phyloP scores from a whole-genome alignment of 1,284 basidiomycete genomes.

The Gymnopus androsaceus region DNA sequence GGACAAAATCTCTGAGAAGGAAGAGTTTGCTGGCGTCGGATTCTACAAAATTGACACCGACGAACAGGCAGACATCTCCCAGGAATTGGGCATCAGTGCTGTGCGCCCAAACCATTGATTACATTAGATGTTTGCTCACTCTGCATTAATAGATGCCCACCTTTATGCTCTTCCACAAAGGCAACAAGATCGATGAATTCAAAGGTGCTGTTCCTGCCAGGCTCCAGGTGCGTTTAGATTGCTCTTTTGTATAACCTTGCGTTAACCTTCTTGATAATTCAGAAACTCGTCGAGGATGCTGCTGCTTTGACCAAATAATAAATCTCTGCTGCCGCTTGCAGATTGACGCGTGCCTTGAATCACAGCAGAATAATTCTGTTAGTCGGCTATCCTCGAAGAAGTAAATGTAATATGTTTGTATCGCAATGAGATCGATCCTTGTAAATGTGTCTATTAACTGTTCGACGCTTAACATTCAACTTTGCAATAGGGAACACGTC shows the following conservation, averaged over 20 bases:
- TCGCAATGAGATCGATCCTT: too few species aligned
- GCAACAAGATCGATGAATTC: slow-evolving; percentile 54
- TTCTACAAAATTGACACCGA: slow-evolving; percentile 78
- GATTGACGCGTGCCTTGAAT: too few species aligned
- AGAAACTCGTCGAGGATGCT: slow-evolving; percentile 2
- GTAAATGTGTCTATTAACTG: too few species aligned
- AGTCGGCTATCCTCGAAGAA: too few species aligned
- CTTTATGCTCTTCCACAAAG: slow-evolving; percentile 67
- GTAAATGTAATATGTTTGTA: too few species aligned
- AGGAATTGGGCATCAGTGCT: slow-evolving; percentile 57
- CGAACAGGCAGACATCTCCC: slow-evolving; percentile 34
- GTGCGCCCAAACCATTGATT: slow-evolving; percentile 31
- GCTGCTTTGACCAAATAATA: not conserved
- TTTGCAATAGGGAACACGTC: too few species aligned
- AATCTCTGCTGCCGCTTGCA: too few species aligned
- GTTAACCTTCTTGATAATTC: not conserved
- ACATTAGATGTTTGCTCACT: not conserved
- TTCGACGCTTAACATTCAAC: too few species aligned
- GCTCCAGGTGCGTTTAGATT: slow-evolving; percentile 32
- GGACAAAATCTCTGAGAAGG: slow-evolving; percentile 46
- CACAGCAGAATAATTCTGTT: too few species aligned
- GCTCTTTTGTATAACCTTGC: not conserved
- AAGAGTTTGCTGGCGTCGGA: slow-evolving; percentile 40
- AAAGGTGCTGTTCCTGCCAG: slow-evolving; percentile 52
- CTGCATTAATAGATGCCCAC: slow-evolving; percentile 60